These are phyloP conservation scores for Pelargonium citronellum DNA, from an alignment of 441 rosid genomes.

Conservation along the genomic window DNA sequence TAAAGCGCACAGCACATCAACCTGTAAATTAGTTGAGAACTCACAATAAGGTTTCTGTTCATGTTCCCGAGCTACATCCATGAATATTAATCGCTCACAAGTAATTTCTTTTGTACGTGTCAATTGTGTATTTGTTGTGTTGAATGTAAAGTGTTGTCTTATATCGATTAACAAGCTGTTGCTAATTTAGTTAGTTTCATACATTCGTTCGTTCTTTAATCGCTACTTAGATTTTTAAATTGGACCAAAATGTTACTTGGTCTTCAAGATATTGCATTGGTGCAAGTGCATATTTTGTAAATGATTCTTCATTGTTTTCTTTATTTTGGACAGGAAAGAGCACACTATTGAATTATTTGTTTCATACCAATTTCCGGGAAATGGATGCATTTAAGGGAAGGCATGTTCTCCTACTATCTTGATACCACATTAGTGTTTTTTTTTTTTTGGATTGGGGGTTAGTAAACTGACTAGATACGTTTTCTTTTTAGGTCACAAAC, in stretches of 20 bases:
- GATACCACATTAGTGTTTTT: not conserved
- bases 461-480: constrained; percentile 14
- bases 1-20: not conserved
- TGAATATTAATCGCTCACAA: too few relatives aligned
- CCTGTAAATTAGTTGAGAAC: not conserved
- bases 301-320: constrained; percentile 22
- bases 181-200: not conserved
- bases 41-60: not conserved
- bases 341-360: constrained; percentile 80
- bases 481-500: constrained; percentile 75
- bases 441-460: constrained; percentile 15
- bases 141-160: too few relatives aligned
- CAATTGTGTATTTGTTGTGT: too few relatives aligned
- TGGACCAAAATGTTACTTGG: not conserved
- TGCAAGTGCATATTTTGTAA: not conserved
- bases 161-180: not conserved
- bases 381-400: constrained; percentile 99
- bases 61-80: not conserved
- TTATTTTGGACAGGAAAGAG: constrained; percentile 73
- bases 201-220: too few relatives aligned
- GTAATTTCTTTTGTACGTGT: not conserved
- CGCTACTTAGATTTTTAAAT: not conserved
- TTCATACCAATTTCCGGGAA: constrained; percentile 82
- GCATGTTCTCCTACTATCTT: constrained; percentile 32
- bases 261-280: not conserved